phyloP scores from a whole-genome alignment of 1,284 basidiomycete genomes.

The Fistulina hepatica region DNA sequence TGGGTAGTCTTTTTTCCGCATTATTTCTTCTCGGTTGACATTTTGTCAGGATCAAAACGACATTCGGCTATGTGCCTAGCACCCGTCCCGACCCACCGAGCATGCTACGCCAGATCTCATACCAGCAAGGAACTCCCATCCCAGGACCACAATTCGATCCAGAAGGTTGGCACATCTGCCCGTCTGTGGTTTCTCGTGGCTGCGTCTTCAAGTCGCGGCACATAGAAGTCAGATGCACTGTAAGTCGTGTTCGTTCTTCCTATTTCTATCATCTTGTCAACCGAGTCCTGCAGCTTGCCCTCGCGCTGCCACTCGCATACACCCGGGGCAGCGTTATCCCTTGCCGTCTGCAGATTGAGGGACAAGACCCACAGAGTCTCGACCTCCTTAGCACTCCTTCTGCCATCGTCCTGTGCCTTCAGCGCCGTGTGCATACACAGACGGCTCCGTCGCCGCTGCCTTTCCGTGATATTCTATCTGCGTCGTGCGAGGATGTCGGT shows the following conservation, averaged over 20 bases:
- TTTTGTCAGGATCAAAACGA: constrained; percentile 21
- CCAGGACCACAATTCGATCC: constrained; percentile 27
- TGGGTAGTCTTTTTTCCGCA: constrained; percentile 17
- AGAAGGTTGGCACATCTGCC: constrained; percentile 27
- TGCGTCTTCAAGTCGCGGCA: constrained; percentile 22
- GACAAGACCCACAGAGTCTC: constrained; percentile 24
- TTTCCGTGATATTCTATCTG: constrained; percentile 5
- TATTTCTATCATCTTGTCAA: constrained; percentile 1
- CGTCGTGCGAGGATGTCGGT: constrained; percentile 15
- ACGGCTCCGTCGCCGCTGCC: constrained; percentile 12
- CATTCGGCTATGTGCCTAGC: constrained; percentile 32
- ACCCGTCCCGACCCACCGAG: constrained; percentile 34
- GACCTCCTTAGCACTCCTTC: constrained; percentile 24
- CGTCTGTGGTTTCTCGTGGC: constrained; percentile 21
- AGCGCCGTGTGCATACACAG: constrained; percentile 22
- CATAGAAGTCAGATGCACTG: constrained; percentile 23
- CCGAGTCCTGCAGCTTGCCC: constrained; percentile 20
- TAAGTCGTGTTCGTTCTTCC: constrained; percentile 15
- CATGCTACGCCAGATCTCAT: constrained; percentile 35
- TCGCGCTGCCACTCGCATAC: constrained; percentile 29
- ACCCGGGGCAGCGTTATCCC: constrained; percentile 33
- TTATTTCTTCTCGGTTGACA: background rate
- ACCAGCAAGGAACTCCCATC: constrained; percentile 29
- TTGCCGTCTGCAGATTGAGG: constrained; percentile 22
- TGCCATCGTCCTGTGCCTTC: constrained; percentile 24